Base-by-base conservation (phyloP, 1,139 yeast species). In the Pneumocystis sp. region DNA sequence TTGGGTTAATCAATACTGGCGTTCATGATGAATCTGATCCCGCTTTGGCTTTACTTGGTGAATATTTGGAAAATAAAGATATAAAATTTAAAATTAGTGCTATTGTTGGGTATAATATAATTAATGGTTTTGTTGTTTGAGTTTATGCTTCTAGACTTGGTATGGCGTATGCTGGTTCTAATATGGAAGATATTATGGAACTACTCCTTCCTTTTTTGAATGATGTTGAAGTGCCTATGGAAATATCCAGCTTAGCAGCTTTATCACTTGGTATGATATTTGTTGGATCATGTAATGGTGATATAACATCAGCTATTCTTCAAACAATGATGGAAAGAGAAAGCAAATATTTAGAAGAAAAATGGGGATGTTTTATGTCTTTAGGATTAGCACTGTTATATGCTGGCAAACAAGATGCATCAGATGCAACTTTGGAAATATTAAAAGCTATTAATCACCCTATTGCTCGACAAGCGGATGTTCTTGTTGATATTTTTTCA, bases 1-100 rank as follows among this genome's bases (percentile, higher is more conserved):
- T 90, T 75, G 98, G 98, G 76, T 82, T 95, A 64, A 87, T 89
- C n/a, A 89, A 96, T 57, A 82, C 95, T 42, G 95, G 96, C 76
- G 95, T 95, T 66, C 96, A 89, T 75, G 96, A 93, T 74, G 98
- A 93, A 68, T 89, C 90, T 63, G 97, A 91, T 71, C 95, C 97
- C 5, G 95, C 97, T 3, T 80, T 89, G 69, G 86, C 96, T 35
- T 78, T 93, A 70, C 73, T 79, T 40, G 79, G 89, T 68, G 98
- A 93, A 70, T 89, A 87, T 72, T 86, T 91, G 59, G 80, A 80
- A 61, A 80, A 80, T 67, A 72, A 80, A 12, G 78, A 79, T 69
- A 80, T 80, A 68, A 79, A 83, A 65, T 79, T 87, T 72, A 86
- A 88, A 69, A 80, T 89, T 17, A 83, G 96, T 15, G 91, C 97